A percentile compares a stretch with the other conserved stretches of the same genome.
These are phyloP conservation scores for Tetrahymena elliotti DNA, from an alignment of 73 alveolate genomes.

Conservation along the genomic window DNA sequence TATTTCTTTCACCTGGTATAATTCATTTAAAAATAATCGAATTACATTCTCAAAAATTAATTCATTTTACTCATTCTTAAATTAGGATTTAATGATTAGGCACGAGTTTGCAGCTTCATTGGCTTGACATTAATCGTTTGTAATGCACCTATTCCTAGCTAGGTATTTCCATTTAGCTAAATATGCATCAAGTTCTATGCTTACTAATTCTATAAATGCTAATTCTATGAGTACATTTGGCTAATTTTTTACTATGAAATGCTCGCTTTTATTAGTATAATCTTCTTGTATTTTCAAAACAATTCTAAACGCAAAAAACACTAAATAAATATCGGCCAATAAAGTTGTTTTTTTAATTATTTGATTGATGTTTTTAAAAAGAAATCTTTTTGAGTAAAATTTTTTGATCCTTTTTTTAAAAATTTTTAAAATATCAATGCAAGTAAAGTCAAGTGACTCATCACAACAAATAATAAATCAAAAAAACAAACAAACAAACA, in stretches of 20 bases:
- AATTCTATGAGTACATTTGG: neutral
- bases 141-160: neutral
- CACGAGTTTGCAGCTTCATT: neutral
- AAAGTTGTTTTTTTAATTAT: neutral
- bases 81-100: neutral
- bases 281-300: neutral
- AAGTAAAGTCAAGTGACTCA: too few species aligned
- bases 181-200: neutral
- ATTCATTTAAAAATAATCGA: neutral
- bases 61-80: neutral
- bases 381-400: neutral
- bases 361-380: neutral
- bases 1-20: neutral
- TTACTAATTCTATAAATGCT: neutral
- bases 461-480: neutral
- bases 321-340: neutral
- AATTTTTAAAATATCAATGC: neutral
- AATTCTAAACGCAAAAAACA: neutral
- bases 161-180: neutral
- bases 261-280: neutral
- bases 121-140: neutral
- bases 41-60: neutral
- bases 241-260: neutral
- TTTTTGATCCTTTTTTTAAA: neutral
- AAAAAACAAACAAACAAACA: neutral